These are phyloP conservation scores for Halophytophthora polymorphica DNA, from an alignment of 352 stramenopile species.

Conservation along the genomic window DNA sequence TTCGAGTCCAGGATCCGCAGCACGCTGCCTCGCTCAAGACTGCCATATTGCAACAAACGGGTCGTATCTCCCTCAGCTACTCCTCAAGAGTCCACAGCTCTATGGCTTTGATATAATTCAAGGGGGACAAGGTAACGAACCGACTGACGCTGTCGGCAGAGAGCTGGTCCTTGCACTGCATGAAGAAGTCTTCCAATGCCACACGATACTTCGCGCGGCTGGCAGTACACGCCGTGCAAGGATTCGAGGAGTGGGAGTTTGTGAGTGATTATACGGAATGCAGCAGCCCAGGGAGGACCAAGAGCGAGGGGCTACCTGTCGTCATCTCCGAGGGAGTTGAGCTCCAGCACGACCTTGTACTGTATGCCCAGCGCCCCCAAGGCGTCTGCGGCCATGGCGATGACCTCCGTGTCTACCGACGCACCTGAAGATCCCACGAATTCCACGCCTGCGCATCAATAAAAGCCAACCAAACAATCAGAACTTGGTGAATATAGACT, in stretches of 20 bases:
- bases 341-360: constrained; percentile 59
- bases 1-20: constrained; percentile 88
- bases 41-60: constrained; percentile 10
- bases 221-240: not conserved
- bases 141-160: constrained; percentile 74
- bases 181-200: constrained; percentile 66
- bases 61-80: not conserved
- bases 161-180: constrained; percentile 53
- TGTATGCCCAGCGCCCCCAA: constrained; percentile 54
- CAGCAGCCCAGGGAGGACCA: not conserved
- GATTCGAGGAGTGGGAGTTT: not conserved
- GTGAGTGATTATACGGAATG: not conserved
- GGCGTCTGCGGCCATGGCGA: constrained; percentile 69
- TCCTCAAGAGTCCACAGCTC: not conserved
- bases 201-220: constrained; percentile 69
- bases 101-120: not conserved
- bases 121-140: constrained; percentile 26
- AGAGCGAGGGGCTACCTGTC: constrained; percentile 50
- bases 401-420: constrained; percentile 82
- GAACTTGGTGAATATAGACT: too few species aligned
- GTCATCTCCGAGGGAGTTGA: constrained; percentile 79
- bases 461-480: too few species aligned
- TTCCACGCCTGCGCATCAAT: constrained; percentile 48
- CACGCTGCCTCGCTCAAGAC: constrained; percentile 78
- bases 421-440: constrained; percentile 75